Evolutionary conservation across 1,284 basidiomycete genomes (phyloP).

Genomic region (Malassezia globosa): DNA sequence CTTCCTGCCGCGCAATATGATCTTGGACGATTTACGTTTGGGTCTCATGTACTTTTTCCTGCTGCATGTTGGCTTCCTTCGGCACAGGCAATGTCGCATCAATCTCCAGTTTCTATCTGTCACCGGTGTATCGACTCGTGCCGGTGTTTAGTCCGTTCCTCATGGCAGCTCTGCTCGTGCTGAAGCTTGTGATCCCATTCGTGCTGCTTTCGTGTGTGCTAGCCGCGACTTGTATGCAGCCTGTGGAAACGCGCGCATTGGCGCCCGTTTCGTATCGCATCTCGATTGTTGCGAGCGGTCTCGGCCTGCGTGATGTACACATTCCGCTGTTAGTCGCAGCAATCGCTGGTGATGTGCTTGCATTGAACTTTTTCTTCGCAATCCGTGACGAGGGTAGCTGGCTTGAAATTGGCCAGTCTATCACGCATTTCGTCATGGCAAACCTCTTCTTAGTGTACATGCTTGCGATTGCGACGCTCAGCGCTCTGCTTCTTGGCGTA

Average conservation of each 20-base stretch:
- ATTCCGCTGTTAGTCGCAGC: slow-evolving; percentile 32
- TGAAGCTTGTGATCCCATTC: slow-evolving; percentile 51
- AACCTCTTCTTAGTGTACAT: slow-evolving; percentile 67
- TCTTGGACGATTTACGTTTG: slow-evolving; percentile 59
- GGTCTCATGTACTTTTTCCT: slow-evolving; percentile 75
- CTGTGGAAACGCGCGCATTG: slow-evolving; percentile 4
- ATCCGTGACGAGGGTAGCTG: slow-evolving; percentile 75
- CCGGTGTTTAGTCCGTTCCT: slow-evolving; percentile 77
- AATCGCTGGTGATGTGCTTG: slow-evolving; percentile 47
- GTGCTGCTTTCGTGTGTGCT: slow-evolving; percentile 63
- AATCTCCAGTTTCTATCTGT: slow-evolving; percentile 76
- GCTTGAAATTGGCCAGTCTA: slow-evolving; percentile 79
- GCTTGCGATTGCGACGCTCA: slow-evolving; percentile 25
- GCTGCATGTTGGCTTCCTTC: slow-evolving; percentile 75
- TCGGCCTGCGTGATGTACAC: slow-evolving; percentile 22
- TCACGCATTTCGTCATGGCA: slow-evolving; percentile 75
- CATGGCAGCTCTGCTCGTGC: slow-evolving; percentile 57
- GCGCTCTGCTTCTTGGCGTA: slow-evolving; percentile 17
- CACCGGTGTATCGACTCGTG: slow-evolving; percentile 75
- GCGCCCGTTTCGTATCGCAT: slow-evolving; percentile 3
- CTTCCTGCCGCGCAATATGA: slow-evolving; percentile 48
- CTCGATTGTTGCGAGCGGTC: slow-evolving; percentile 17
- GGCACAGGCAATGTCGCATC: slow-evolving; percentile 72
- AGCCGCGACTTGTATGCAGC: slow-evolving; percentile 18
- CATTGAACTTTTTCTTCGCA: slow-evolving; percentile 69